Percentiles rank a stretch among this genome's conserved stretches.
phyloP scores from a whole-genome alignment of 371 early-diverging fungal genomes.

The Actinomortierella wolfii region DNA sequence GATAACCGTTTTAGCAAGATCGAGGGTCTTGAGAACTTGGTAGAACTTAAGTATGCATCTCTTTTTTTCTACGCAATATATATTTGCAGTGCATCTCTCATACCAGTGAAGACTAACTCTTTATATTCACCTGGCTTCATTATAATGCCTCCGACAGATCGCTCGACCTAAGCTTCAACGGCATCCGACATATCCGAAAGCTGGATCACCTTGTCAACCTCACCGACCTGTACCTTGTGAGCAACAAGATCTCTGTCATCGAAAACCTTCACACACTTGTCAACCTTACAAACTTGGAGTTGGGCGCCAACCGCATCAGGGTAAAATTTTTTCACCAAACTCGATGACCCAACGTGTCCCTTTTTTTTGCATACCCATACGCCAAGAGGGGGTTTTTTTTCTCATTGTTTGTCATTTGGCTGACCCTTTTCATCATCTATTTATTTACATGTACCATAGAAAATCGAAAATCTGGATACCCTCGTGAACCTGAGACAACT shows the following conservation, averaged over 20 bases:
- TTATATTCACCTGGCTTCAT: background rate
- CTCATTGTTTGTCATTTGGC: background rate
- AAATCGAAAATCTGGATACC: slow-evolving; percentile 82
- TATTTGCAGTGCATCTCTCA: background rate
- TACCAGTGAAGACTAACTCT: background rate
- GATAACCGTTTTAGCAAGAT: slow-evolving; percentile 90
- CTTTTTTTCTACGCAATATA: background rate
- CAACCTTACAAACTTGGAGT: slow-evolving; percentile 81
- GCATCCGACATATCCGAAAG: slow-evolving; percentile 75
- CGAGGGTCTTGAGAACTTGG: slow-evolving; percentile 65
- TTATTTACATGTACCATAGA: slow-evolving; percentile 40
- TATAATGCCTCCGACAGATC: slow-evolving; percentile 45
- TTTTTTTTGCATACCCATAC: background rate
- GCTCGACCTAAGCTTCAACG: slow-evolving; percentile 93
- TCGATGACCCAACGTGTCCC: too few relatives aligned
- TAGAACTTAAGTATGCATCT: slow-evolving; percentile 63
- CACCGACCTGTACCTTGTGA: slow-evolving; percentile 77
- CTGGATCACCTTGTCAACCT: slow-evolving; percentile 63
- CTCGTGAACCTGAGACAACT: slow-evolving; percentile 83
- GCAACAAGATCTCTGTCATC: slow-evolving; percentile 81
- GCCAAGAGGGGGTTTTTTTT: background rate
- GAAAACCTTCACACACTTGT: slow-evolving; percentile 72
- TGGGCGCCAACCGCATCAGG: slow-evolving; percentile 94
- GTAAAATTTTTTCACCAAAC: too few relatives aligned
- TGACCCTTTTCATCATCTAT: background rate